These are phyloP conservation scores for Sphaerulina musiva DNA, from an alignment of 2,329 filamentous ascomycete genomes.

Conservation along the genomic window DNA sequence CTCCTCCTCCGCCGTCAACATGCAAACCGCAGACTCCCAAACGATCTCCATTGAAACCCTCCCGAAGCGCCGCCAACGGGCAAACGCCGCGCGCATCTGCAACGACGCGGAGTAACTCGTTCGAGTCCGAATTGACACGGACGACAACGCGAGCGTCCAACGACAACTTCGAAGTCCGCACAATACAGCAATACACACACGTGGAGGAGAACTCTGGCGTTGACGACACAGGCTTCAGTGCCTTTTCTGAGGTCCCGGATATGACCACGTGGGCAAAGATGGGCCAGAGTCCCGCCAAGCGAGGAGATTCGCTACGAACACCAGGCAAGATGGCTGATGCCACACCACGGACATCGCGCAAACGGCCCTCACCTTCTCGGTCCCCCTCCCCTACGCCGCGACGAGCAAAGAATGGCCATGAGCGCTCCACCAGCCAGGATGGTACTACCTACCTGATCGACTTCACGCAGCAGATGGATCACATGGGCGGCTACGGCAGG, in stretches of 20 bases:
- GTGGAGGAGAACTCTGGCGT: conserved; percentile 26
- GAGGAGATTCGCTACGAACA: conserved; percentile 23
- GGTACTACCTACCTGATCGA: conserved; percentile 75
- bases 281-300: conserved; percentile 48
- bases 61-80: conserved; percentile 22
- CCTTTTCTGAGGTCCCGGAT: conserved; percentile 82
- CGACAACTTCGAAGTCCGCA: conserved; percentile 6
- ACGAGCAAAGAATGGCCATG: conserved; percentile 38
- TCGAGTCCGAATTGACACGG: conserved; percentile 14
- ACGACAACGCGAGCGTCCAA: neutral
- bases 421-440: conserved; percentile 45
- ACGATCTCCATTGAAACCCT: conserved; percentile 26
- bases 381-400: conserved; percentile 51
- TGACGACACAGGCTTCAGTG: conserved; percentile 73
- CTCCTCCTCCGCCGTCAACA: conserved; percentile 29
- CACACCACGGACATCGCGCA: conserved; percentile 47
- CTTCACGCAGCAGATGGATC: conserved; percentile 72
- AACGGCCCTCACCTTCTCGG: conserved; percentile 37
- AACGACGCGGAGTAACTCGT: conserved; percentile 18
- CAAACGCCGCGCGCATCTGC: conserved; percentile 25
- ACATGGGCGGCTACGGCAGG: conserved; percentile 43
- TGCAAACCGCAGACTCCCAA: conserved; percentile 21
- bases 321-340: conserved; percentile 28
- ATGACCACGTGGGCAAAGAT: conserved; percentile 76
- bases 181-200: conserved; percentile 3